These are phyloP conservation scores for Paspalum notatum DNA, from an alignment of 176 grass and related monocot genomes.

Conservation along the genomic window DNA sequence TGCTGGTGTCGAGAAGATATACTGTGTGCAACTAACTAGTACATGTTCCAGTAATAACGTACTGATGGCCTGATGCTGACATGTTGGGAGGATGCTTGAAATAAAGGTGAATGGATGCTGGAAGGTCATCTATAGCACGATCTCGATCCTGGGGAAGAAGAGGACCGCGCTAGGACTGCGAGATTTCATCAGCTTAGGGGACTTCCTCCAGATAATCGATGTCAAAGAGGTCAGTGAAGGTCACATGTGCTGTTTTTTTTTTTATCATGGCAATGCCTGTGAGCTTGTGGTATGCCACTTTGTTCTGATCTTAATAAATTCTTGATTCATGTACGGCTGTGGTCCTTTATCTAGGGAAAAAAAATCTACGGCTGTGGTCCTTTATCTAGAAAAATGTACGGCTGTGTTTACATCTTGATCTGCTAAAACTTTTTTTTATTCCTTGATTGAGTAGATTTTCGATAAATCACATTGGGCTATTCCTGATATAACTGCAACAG, in stretches of 20 bases:
- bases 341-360: no score
- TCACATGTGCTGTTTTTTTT: background rate
- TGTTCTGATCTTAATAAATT: background rate
- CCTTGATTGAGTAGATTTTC: background rate
- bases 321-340: no score
- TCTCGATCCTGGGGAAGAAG: conserved; percentile 78
- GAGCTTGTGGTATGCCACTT: background rate
- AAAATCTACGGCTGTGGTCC: background rate
- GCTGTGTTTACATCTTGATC: background rate
- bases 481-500: background rate
- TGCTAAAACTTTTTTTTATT: background rate
- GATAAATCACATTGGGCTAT: background rate
- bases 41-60: background rate
- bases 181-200: conserved; percentile 77
- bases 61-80: background rate
- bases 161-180: conserved; percentile 76
- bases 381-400: no score
- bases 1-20: background rate
- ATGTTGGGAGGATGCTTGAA: background rate
- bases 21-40: background rate
- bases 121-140: conserved; percentile 91
- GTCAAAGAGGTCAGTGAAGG: conserved; percentile 66
- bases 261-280: background rate
- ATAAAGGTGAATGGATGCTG: conserved; percentile 80
- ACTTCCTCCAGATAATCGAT: conserved; percentile 87